Evolutionary conservation across 768 basidiomycete genomes (phyloP), one percentile per base, ranked within the genome.

Genomic region (Suillus subalutaceus): DNA sequence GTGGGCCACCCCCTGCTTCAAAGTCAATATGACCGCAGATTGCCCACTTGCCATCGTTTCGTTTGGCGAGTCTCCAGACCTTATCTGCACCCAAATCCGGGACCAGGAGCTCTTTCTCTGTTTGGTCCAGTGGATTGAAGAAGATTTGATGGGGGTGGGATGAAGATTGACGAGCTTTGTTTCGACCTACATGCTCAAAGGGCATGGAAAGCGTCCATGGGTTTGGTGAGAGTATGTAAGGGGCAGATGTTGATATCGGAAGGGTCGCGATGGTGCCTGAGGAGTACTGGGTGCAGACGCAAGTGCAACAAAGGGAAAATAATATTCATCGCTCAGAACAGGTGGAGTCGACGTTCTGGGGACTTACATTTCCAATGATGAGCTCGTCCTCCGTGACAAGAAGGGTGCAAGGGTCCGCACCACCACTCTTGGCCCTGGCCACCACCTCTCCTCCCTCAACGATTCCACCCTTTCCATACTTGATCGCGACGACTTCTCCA

Each of bases 61-160:
- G 74, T 72, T 85, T 83, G 68, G 77, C 78, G 66, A 90, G 79
- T 64, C 85, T 79, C 77, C 85, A 88, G 16, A 93, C 83, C 63
- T 82, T 82, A 73, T 95, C 94, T 3, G 85, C 82, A 4, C 93
- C 93, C 6, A 96, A 80, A 74, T 95, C 92, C 1, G 91, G 87
- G 1, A 93, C 16, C 1, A 43, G 41, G 16, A 7, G 41, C 16
- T 43, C 90, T 35, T 80, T 72, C 57, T 82, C 79, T 20, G 79
- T 75, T 38, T 82, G 75, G 48, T 85, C 82, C 16, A 88, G 71
- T 1, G 68, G n/a, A 60, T 71, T 73, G 65, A 75, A 65, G 65
- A 83, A 71, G 43, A 88, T 86, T 71, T 94, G 90, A 77, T 95
- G 94, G 0, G 92, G 90, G 72, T 95, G 94, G 6, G 92, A 83